phyloP scores from a whole-genome alignment of 2,329 filamentous ascomycete species.

The Colletotrichum spinosum region DNA sequence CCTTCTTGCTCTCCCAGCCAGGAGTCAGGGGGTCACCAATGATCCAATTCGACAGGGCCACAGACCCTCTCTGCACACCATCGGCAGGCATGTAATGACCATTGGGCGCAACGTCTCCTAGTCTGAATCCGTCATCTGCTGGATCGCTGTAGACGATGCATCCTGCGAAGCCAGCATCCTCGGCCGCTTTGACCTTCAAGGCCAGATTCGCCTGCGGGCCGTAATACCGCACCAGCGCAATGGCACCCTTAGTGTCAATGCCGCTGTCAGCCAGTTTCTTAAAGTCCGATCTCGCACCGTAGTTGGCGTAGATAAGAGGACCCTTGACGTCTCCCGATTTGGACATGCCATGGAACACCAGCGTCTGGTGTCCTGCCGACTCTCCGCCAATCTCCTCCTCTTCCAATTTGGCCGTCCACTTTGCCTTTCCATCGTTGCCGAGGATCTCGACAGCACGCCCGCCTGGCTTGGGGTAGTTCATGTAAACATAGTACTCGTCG shows the following conservation, averaged over 20 bases:
- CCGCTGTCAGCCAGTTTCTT: slow-evolving; percentile 76
- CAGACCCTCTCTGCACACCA: slow-evolving; percentile 84
- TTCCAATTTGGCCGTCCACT: slow-evolving; percentile 87
- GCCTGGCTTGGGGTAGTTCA: slow-evolving; percentile 86
- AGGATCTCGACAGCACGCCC: slow-evolving; percentile 87
- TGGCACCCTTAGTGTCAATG: slow-evolving; percentile 80
- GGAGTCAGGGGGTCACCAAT: slow-evolving; percentile 93
- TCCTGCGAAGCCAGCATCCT: slow-evolving; percentile 85
- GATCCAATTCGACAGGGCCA: slow-evolving; percentile 84
- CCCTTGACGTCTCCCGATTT: slow-evolving; percentile 88
- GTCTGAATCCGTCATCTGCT: slow-evolving; percentile 81
- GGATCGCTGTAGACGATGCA: slow-evolving; percentile 96
- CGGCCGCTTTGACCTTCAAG: slow-evolving; percentile 90
- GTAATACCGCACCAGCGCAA: slow-evolving; percentile 85
- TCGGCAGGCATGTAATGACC: slow-evolving; percentile 85
- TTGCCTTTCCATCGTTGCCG: slow-evolving; percentile 69
- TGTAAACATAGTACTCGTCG: slow-evolving; percentile 87
- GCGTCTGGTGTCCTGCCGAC: slow-evolving; percentile 76
- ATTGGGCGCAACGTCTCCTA: slow-evolving; percentile 78
- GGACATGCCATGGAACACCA: slow-evolving; percentile 89
- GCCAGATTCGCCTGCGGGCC: slow-evolving; percentile 79
- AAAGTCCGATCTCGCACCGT: slow-evolving; percentile 88
- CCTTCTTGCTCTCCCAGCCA: slow-evolving; percentile 80
- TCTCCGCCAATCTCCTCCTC: slow-evolving; percentile 77
- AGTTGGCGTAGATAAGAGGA: slow-evolving; percentile 91